phyloP scores from a whole-genome alignment of 306 rosid genomes.

The Acacia crassicarpa region DNA sequence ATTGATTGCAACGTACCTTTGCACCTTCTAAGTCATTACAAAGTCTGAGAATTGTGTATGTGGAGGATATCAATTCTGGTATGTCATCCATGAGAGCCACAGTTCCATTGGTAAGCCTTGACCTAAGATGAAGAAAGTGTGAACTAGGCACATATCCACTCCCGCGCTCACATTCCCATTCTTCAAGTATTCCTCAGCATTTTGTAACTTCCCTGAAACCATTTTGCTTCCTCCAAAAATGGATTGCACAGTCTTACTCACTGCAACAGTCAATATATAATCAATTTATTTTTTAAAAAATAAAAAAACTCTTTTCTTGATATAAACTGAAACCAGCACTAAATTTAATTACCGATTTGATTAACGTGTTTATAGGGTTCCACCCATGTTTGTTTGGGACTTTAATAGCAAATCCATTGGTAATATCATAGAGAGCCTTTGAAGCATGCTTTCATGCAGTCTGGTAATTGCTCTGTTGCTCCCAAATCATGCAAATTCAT shows the following conservation, averaged over 20 bases:
- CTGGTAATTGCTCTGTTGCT: conserved; percentile 5
- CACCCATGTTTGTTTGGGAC: background rate
- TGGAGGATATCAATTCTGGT: background rate
- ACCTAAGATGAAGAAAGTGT: conserved; percentile 40
- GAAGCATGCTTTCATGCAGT: conserved; percentile 1
- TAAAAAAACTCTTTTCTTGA: no score
- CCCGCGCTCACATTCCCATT: conserved; percentile 38
- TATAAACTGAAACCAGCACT: no score
- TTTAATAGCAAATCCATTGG: background rate
- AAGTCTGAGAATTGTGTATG: background rate
- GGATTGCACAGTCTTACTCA: conserved; percentile 44
- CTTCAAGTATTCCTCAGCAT: conserved; percentile 34
- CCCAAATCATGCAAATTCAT: conserved; percentile 27
- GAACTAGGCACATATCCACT: conserved; percentile 38
- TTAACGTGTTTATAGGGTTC: background rate
- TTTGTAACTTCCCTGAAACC: conserved; percentile 41
- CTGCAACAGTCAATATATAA: background rate
- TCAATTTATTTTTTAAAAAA: no score
- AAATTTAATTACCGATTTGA: background rate
- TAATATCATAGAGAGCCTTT: conserved; percentile 4
- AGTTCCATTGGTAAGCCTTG: conserved; percentile 1
- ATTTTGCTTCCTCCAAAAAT: conserved; percentile 39
- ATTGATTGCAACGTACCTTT: no score
- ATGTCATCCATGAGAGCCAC: background rate
- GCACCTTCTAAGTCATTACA: background rate